These are phyloP conservation scores for Marsdenia floribunda DNA, from an alignment of 257 asterid genomes.

Conservation along the genomic window DNA sequence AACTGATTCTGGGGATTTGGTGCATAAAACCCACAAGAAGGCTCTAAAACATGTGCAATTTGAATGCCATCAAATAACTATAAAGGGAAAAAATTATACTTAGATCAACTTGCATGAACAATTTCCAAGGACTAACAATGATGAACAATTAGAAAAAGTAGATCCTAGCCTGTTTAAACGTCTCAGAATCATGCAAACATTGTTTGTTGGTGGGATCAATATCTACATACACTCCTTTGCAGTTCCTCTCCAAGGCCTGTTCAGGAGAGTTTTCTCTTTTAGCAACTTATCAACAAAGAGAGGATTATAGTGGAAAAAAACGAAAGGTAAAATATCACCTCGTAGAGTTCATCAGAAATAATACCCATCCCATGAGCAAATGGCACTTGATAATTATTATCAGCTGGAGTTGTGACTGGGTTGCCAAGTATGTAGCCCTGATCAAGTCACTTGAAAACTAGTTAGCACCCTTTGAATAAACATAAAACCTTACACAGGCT, in stretches of 20 bases:
- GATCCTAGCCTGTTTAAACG: conserved; percentile 24
- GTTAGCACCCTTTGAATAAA: background rate
- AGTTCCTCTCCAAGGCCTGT: conserved; percentile 33
- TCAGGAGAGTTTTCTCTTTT: background rate
- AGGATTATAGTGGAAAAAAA: background rate
- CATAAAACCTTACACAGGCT: background rate
- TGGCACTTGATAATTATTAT: conserved; percentile 29
- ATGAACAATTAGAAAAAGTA: background rate
- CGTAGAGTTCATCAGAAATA: conserved; percentile 36
- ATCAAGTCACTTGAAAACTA: conserved; percentile 10
- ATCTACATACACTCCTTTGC: conserved; percentile 26
- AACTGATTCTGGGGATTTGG: background rate
- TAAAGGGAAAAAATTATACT: background rate
- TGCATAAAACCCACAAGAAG: background rate
- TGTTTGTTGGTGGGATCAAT: conserved; percentile 23
- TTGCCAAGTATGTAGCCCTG: conserved; percentile 47
- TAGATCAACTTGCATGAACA: background rate
- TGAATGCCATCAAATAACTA: background rate
- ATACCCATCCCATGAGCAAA: conserved; percentile 39
- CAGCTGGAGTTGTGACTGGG: conserved; percentile 26
- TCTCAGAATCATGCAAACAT: conserved; percentile 19
- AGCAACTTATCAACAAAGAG: background rate
- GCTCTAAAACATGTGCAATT: conserved; percentile 3
- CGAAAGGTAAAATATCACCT: conserved; percentile 16
- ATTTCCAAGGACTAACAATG: background rate